Conservation (phyloP, 1,284 basidiomycete species). For the Moniliophthora roreri region DNA sequence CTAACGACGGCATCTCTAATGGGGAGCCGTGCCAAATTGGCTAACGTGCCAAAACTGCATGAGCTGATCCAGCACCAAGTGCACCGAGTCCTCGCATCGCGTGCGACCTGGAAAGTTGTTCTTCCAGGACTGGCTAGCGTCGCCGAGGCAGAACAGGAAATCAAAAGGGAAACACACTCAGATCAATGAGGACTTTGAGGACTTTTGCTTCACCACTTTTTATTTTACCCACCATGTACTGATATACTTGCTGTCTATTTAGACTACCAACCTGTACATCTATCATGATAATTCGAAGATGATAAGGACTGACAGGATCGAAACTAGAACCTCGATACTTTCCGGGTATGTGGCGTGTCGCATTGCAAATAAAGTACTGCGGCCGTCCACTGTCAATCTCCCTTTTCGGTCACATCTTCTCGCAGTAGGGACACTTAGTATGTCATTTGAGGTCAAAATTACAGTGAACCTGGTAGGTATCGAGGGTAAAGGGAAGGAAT, state of each 20-base stretch:
- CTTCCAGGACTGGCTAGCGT: constrained; percentile 62
- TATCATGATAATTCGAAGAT: not conserved
- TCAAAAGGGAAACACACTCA: constrained; percentile 11
- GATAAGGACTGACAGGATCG: too few species aligned
- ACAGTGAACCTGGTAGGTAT: too few species aligned
- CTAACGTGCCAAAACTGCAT: constrained; percentile 81
- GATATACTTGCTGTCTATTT: not conserved
- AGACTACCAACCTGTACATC: not conserved
- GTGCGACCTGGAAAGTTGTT: constrained; percentile 65
- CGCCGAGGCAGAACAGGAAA: constrained; percentile 39
- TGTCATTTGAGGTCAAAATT: too few species aligned
- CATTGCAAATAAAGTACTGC: too few species aligned
- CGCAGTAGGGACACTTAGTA: too few species aligned
- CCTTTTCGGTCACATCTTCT: too few species aligned
- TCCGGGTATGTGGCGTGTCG: too few species aligned
- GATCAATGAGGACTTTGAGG: not conserved
- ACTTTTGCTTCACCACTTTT: not conserved
- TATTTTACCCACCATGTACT: constrained; percentile 3
- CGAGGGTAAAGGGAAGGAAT: too few species aligned
- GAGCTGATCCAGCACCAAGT: constrained; percentile 80
- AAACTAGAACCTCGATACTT: too few species aligned
- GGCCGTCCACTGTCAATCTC: too few species aligned
- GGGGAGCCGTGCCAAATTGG: constrained; percentile 81
- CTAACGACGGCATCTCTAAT: constrained; percentile 76
- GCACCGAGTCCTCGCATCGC: constrained; percentile 54